Evolutionary conservation across 1,139 yeast genomes (phyloP).

Genomic region (Hyphopichia buzzinii): DNA sequence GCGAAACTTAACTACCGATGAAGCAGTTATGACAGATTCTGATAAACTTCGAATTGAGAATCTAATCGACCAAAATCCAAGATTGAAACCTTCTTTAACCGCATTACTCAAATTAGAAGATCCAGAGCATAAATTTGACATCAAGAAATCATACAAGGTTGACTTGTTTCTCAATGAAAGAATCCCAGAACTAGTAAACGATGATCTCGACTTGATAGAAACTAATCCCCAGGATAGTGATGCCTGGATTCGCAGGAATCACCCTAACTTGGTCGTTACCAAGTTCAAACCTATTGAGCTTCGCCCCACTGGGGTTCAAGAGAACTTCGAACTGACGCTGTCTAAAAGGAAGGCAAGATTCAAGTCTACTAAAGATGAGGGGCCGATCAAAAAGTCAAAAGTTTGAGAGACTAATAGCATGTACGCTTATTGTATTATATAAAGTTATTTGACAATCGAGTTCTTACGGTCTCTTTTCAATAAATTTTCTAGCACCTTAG

Average conservation of each 20-base stretch:
- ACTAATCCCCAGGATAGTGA: slow-evolving; percentile 41
- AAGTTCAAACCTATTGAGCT: slow-evolving; percentile 35
- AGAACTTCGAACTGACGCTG: slow-evolving; percentile 2
- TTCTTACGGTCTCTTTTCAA: slow-evolving; percentile 40
- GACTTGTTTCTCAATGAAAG: slow-evolving; percentile 26
- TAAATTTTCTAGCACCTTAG: slow-evolving; percentile 54
- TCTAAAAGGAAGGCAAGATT: slow-evolving; percentile 11
- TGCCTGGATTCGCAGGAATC: slow-evolving; percentile 39
- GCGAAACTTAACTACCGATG: slow-evolving; percentile 4
- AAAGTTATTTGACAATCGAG: slow-evolving; percentile 1
- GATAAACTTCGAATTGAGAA: slow-evolving; percentile 20
- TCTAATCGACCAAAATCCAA: slow-evolving; percentile 21
- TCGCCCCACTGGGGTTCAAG: slow-evolving; percentile 12
- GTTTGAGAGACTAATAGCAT: not conserved
- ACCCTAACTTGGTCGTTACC: slow-evolving; percentile 32
- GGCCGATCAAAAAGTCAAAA: slow-evolving; percentile 1
- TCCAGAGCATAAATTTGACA: not conserved
- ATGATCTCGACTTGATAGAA: slow-evolving; percentile 34
- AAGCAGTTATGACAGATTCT: slow-evolving; percentile 10
- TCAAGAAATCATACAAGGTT: slow-evolving; percentile 7
- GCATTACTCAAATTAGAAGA: slow-evolving; percentile 12
- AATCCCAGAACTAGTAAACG: slow-evolving; percentile 38
- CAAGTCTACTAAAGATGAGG: slow-evolving; percentile 5
- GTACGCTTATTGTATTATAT: not conserved
- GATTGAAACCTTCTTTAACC: slow-evolving; percentile 14